These are phyloP conservation scores for Aspergillus olivimuriae DNA, from an alignment of 495 filamentous ascomycete genomes.

Conservation along the genomic window DNA sequence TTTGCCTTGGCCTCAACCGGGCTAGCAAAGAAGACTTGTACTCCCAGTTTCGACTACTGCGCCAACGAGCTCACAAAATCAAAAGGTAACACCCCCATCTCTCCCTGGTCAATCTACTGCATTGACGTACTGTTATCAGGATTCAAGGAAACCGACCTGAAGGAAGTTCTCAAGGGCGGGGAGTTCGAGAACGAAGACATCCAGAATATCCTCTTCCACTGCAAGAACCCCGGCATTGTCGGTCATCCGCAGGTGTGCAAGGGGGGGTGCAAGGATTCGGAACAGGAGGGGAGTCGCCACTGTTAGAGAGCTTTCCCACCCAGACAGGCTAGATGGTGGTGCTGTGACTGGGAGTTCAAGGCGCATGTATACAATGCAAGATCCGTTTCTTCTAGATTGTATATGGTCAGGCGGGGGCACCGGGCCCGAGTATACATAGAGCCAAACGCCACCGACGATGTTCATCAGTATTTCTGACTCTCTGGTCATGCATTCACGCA, in stretches of 20 bases:
- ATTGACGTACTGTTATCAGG: constrained; percentile 14
- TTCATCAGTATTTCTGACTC: no score
- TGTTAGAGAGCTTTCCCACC: no score
- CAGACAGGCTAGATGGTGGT: no score
- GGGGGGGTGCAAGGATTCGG: constrained; percentile 26
- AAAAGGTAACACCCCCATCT: constrained; percentile 21
- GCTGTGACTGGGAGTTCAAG: no score
- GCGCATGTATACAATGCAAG: no score
- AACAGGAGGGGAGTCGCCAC: constrained; percentile 28
- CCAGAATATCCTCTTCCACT: constrained; percentile 31
- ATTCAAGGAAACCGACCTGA: constrained; percentile 29
- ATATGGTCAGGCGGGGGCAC: no score
- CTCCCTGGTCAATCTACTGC: not conserved
- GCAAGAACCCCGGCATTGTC: constrained; percentile 33
- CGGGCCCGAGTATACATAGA: no score
- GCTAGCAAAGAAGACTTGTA: constrained; percentile 30
- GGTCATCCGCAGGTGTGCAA: constrained; percentile 32
- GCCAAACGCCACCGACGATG: no score
- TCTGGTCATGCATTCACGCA: no score
- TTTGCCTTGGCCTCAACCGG: constrained; percentile 20
- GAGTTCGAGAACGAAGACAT: constrained; percentile 26
- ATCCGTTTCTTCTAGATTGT: no score
- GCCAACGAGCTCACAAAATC: constrained; percentile 24
- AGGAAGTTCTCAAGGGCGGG: constrained; percentile 24
- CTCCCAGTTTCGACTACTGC: constrained; percentile 39